Conservation (phyloP, 495 filamentous ascomycete species). For the Annulohypoxylon maeteangense region DNA sequence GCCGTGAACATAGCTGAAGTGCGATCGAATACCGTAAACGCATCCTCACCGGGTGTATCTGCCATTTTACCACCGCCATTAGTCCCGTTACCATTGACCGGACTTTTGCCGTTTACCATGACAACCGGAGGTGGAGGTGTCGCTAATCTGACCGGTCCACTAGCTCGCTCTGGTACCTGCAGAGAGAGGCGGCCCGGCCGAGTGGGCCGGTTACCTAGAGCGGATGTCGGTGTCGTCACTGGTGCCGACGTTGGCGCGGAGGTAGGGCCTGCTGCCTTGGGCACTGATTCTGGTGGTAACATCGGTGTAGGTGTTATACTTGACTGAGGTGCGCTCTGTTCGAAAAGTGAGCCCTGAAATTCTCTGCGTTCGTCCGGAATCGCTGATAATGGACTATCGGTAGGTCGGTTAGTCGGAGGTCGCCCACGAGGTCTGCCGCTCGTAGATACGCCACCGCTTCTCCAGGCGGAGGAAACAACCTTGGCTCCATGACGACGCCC, state of each 20-base stretch:
- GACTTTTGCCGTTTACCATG: conserved; percentile 71
- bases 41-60: conserved; percentile 34
- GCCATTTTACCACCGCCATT: conserved; percentile 16
- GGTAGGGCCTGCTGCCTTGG: conserved; percentile 44
- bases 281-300: conserved; percentile 42
- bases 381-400: conserved; percentile 84
- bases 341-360: conserved; percentile 46
- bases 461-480: conserved; percentile 95
- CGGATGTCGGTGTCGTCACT: conserved; percentile 40
- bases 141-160: conserved; percentile 79
- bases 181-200: conserved; percentile 72
- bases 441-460: conserved; percentile 70
- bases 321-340: conserved; percentile 32
- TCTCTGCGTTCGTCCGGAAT: conserved; percentile 70
- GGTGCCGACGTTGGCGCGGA: conserved; percentile 32
- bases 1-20: conserved; percentile 39
- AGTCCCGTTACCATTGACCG: conserved; percentile 29
- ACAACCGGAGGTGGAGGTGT: conserved; percentile 73
- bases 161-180: conserved; percentile 80
- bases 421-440: conserved; percentile 84
- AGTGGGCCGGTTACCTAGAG: conserved; percentile 35
- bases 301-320: conserved; percentile 35
- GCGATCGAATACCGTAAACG: conserved; percentile 42
- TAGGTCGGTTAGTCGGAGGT: conserved; percentile 78
- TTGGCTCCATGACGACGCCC: conserved; percentile 84